A percentile compares a stretch with the other conserved stretches of the same genome.
Conservation (phyloP, 768 basidiomycete genomes). For the Pisolithus marmoratus region DNA sequence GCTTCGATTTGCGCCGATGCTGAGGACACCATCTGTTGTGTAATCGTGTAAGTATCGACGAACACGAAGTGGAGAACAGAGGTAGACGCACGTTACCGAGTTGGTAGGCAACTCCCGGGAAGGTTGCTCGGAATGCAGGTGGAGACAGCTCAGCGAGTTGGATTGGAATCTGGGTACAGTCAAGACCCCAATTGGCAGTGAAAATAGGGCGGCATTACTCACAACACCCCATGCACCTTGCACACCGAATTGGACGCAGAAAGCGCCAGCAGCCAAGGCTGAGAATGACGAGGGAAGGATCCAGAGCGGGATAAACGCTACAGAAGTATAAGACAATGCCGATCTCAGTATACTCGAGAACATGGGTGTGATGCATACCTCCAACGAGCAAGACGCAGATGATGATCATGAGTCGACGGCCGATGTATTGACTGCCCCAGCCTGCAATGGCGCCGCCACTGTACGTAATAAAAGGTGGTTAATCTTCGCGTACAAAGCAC, state of each 20-base stretch:
- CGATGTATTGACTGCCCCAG: conserved; percentile 61
- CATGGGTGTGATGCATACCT: not conserved
- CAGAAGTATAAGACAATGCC: not conserved
- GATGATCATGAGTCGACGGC: conserved; percentile 69
- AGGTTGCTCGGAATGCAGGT: conserved; percentile 83
- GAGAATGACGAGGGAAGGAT: conserved; percentile 63
- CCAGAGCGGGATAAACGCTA: conserved; percentile 65
- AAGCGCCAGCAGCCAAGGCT: conserved; percentile 68
- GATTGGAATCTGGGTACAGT: conserved; percentile 53
- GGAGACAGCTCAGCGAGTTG: conserved; percentile 82
- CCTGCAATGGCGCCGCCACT: conserved; percentile 65
- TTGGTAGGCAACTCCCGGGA: conserved; percentile 83
- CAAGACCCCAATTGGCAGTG: not conserved
- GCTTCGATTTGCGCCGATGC: conserved; percentile 81
- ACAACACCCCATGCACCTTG: conserved; percentile 85
- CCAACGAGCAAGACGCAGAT: not conserved
- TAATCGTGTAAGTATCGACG: not conserved
- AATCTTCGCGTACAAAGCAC: conserved; percentile 10
- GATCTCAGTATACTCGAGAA: not conserved
- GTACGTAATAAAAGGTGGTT: not conserved
- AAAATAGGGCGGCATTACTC: conserved; percentile 18
- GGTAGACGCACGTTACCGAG: conserved; percentile 51
- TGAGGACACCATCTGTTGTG: conserved; percentile 52
- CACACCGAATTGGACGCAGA: conserved; percentile 76
- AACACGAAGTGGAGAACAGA: not conserved